phyloP scores from a whole-genome alignment of 371 early-diverging fungal genomes.

The Mortierella sp. region DNA sequence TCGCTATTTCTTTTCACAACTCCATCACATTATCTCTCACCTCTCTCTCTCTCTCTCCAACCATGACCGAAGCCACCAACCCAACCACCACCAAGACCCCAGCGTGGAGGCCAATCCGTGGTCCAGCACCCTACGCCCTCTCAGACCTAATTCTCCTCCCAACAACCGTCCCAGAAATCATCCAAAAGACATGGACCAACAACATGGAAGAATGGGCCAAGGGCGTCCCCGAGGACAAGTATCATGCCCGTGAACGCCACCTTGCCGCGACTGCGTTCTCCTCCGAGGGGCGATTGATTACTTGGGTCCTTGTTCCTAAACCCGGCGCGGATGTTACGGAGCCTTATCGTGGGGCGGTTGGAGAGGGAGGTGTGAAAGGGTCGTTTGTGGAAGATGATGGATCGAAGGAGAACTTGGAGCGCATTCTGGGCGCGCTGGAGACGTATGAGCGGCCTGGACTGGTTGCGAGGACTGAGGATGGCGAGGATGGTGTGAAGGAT shows the following conservation, averaged over 20 bases:
- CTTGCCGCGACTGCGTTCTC: constrained; percentile 51
- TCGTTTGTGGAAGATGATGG: constrained; percentile 19
- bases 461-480: constrained; percentile 16
- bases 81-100: not conserved
- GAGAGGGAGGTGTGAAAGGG: not conserved
- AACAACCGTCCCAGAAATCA: constrained; percentile 32
- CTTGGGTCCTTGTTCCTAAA: constrained; percentile 60
- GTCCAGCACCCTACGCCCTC: constrained; percentile 33
- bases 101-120: not conserved
- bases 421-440: constrained; percentile 52
- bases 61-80: not conserved
- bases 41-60: not conserved
- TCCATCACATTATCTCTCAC: not conserved
- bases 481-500: constrained; percentile 31
- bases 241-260: constrained; percentile 54
- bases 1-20: not conserved
- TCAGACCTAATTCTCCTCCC: constrained; percentile 30
- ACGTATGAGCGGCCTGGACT: constrained; percentile 57
- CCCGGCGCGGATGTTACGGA: constrained; percentile 22
- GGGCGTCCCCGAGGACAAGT: constrained; percentile 46
- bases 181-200: constrained; percentile 55
- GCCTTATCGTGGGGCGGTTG: constrained; percentile 6
- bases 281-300: constrained; percentile 38
- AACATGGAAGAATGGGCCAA: constrained; percentile 60
- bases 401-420: constrained; percentile 24